Base-by-base conservation (phyloP, 2,329 filamentous ascomycete species). In the Fusarium coffeatum region DNA sequence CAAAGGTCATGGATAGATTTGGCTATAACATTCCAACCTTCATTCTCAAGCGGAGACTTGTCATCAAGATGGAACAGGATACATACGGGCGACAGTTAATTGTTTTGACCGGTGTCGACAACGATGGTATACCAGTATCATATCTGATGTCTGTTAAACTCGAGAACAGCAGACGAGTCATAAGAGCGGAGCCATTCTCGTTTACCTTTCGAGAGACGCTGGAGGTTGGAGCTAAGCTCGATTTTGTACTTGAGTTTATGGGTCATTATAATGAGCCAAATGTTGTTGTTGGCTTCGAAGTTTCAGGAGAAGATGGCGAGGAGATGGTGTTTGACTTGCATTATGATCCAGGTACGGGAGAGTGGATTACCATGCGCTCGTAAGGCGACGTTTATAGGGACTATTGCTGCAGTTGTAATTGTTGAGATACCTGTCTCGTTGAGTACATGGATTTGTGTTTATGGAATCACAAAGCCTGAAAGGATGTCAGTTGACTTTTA, bases 171-270 rank as follows among this genome's bases (percentile, higher is more conserved):
- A 73, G 82, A 18, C 79, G 82, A 0, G 49, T 76, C 0, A 72
- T 74, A 15, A 76, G 73, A 8, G 62, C 74, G 0, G 82, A 84
- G 71, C 83, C 80, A 0, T 83, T 83, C 28, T 42, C 65, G 0
- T 76, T 84, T 53, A 74, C 68, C 2, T 78, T 83, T 13, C 78
- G 80, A 13, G 76, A 74, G 5, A 65, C 65, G 1, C 48, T 78
- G 3, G 70, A 72, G 6, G 23, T 48, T 2, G 77, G 71, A 0
- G 66, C 69, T 6, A 30, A 72, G 5, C 51, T 83, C 22, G 78
- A 76, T n/a, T 68, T 84, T 1, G 79, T 82, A 23, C 69, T 85
- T 6, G 79, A 84, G 64, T 84, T 85, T 12, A 85, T 85, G 81
- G 82, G 83, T 0, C 78, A 85, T 54, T 85, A 84, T 30, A 77